Evolutionary conservation across 2,329 filamentous ascomycete genomes (phyloP).

Genomic region (Pezicula radicicola): DNA sequence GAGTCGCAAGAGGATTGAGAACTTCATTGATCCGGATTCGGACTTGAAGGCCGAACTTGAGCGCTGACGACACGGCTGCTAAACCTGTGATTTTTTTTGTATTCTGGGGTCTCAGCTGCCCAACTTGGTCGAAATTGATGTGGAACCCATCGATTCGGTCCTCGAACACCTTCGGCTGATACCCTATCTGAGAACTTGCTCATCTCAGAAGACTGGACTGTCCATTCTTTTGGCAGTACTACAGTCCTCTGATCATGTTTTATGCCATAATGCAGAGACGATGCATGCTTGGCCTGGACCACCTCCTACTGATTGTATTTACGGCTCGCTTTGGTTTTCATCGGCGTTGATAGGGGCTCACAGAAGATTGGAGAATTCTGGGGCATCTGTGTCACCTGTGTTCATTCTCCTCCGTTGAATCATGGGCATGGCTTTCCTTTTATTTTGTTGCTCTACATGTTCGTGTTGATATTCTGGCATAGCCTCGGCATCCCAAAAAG

Average conservation of each 20-base stretch:
- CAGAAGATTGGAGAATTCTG: slow-evolving; percentile 28
- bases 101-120: background rate
- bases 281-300: slow-evolving; percentile 10
- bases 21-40: slow-evolving; percentile 44
- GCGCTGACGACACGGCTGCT: slow-evolving; percentile 22
- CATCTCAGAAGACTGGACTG: background rate
- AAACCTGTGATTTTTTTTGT: slow-evolving; percentile 1
- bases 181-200: background rate
- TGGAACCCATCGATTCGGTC: background rate
- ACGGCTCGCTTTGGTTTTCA: slow-evolving; percentile 24
- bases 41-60: slow-evolving; percentile 51
- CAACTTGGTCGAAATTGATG: background rate
- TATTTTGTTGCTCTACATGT: slow-evolving; percentile 22
- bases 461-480: slow-evolving; percentile 25
- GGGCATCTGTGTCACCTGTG: slow-evolving; percentile 14
- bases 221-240: slow-evolving; percentile 5
- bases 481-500: slow-evolving; percentile 17
- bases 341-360: slow-evolving; percentile 28
- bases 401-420: slow-evolving; percentile 14
- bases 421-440: slow-evolving; percentile 20
- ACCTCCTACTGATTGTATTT: slow-evolving; percentile 25
- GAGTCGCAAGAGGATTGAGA: slow-evolving; percentile 53
- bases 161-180: background rate
- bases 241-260: slow-evolving; percentile 8
- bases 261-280: slow-evolving; percentile 17